A percentile compares a stretch with the other conserved stretches of the same genome.
phyloP scores from a whole-genome alignment of 2,329 filamentous ascomycete species.

The Monilinia laxa region DNA sequence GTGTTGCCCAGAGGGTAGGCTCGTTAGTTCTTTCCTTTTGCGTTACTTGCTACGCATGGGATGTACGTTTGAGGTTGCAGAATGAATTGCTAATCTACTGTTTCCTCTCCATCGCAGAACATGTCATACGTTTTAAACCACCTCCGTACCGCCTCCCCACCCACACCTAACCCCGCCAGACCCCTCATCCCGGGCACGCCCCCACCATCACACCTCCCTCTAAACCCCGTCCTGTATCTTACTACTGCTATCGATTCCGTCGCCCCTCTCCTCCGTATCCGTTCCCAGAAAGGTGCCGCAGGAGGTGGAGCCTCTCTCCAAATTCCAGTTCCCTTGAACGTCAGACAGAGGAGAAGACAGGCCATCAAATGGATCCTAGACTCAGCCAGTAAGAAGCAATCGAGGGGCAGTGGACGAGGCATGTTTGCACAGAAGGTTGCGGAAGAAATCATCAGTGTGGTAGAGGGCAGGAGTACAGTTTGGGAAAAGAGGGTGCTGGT shows the following conservation, averaged over 20 bases:
- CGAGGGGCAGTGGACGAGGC: constrained; percentile 66
- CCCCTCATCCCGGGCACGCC: constrained; percentile 75
- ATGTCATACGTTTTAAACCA: constrained; percentile 80
- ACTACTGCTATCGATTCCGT: constrained; percentile 90
- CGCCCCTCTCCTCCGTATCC: constrained; percentile 81
- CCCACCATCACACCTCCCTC: constrained; percentile 74
- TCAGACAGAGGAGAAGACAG: constrained; percentile 72
- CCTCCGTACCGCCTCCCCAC: constrained; percentile 81
- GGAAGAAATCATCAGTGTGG: constrained; percentile 81
- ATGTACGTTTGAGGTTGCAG: not conserved
- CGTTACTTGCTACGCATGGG: constrained; percentile 29
- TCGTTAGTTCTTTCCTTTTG: constrained; percentile 33
- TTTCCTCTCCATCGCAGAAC: constrained; percentile 54
- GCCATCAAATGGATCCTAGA: constrained; percentile 90
- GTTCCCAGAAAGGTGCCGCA: constrained; percentile 70
- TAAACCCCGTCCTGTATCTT: constrained; percentile 87
- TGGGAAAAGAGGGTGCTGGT: constrained; percentile 80
- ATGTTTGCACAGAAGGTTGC: constrained; percentile 77
- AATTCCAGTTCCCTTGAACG: constrained; percentile 72
- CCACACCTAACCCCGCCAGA: constrained; percentile 67
- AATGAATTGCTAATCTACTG: not conserved
- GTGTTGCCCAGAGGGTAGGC: constrained; percentile 78
- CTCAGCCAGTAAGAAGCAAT: constrained; percentile 74
- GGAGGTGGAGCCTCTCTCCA: constrained; percentile 85
- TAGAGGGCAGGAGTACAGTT: constrained; percentile 78